These are phyloP conservation scores for Eragrostis nindensis DNA, from an alignment of 176 grass and related monocot genomes.

Conservation along the genomic window DNA sequence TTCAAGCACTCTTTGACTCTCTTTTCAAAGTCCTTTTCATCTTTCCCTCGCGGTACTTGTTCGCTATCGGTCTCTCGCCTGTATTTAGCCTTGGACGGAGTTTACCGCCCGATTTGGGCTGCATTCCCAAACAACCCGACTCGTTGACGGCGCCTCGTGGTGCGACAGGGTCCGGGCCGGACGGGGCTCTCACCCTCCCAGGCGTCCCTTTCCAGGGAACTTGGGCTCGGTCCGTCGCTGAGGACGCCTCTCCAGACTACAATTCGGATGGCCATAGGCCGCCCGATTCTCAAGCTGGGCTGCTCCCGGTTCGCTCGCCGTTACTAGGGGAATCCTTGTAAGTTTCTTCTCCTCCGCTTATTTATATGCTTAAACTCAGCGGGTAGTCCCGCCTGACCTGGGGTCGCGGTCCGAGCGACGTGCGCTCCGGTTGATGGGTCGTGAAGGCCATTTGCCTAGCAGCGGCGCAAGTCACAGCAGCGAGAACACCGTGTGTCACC, in stretches of 20 bases:
- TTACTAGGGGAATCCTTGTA: conserved; percentile 44
- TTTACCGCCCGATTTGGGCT: conserved; percentile 49
- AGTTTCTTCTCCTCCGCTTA: conserved; percentile 39
- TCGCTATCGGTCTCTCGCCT: conserved; percentile 45
- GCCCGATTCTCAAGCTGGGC: not conserved
- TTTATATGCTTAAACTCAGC: too few relatives aligned
- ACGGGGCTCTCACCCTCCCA: conserved; percentile 56
- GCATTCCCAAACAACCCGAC: conserved; percentile 42
- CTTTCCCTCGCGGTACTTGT: conserved; percentile 44
- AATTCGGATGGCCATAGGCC: too few relatives aligned
- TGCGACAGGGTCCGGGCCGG: conserved; percentile 51
- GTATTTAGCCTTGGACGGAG: conserved; percentile 58
- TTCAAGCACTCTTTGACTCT: conserved; percentile 74
- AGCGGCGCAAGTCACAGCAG: too few relatives aligned
- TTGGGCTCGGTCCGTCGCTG: too few relatives aligned
- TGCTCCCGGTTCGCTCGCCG: conserved; percentile 45
- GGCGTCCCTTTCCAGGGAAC: conserved; percentile 54
- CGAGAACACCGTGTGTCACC: too few relatives aligned
- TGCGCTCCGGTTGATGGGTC: too few relatives aligned
- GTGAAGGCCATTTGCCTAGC: too few relatives aligned
- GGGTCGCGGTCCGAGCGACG: too few relatives aligned
- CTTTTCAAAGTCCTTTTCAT: conserved; percentile 80
- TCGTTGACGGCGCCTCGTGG: conserved; percentile 49
- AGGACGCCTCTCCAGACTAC: too few relatives aligned
- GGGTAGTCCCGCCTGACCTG: too few relatives aligned